These are phyloP conservation scores for Pseudovirgaria hyperparasitica DNA, from an alignment of 2,329 filamentous ascomycete genomes.

Conservation along the genomic window DNA sequence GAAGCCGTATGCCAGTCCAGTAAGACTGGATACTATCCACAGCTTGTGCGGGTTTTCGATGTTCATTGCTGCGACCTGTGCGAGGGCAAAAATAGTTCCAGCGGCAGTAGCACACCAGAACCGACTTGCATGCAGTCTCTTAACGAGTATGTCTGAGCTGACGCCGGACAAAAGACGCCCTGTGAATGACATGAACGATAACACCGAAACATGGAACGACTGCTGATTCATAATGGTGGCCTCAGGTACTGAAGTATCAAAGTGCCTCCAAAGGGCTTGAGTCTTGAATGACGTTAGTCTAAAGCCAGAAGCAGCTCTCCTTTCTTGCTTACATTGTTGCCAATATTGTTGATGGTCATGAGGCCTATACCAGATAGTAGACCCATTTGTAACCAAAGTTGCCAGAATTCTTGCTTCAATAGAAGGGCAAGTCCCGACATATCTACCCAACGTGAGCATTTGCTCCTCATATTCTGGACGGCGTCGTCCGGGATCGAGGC, in stretches of 20 bases:
- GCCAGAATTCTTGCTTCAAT: conserved; percentile 70
- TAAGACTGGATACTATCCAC: conserved; percentile 66
- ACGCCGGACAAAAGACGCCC: conserved; percentile 64
- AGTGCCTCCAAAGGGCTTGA: conserved; percentile 78
- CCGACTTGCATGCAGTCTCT: conserved; percentile 64
- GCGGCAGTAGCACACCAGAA: conserved; percentile 84
- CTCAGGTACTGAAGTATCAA: conserved; percentile 58
- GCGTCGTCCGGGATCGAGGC: not conserved
- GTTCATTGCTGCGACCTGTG: conserved; percentile 63
- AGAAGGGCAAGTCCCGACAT: conserved; percentile 73
- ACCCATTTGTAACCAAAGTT: conserved; percentile 75
- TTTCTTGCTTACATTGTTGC: conserved; percentile 52
- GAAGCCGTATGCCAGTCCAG: conserved; percentile 82
- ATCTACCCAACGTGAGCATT: conserved; percentile 74
- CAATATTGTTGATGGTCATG: conserved; percentile 99
- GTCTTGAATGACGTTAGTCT: conserved; percentile 23
- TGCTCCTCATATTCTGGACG: conserved; percentile 8
- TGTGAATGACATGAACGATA: conserved; percentile 78
- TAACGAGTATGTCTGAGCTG: conserved; percentile 82
- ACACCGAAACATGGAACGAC: conserved; percentile 82
- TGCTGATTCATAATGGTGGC: conserved; percentile 71
- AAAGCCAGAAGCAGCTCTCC: no score
- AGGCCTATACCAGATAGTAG: conserved; percentile 86
- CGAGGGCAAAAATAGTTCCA: conserved; percentile 62
- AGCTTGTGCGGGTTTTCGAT: conserved; percentile 68